Conservation (phyloP, 225 moss, liverwort and hornwort genomes). For the Pleurozium schreberi region DNA sequence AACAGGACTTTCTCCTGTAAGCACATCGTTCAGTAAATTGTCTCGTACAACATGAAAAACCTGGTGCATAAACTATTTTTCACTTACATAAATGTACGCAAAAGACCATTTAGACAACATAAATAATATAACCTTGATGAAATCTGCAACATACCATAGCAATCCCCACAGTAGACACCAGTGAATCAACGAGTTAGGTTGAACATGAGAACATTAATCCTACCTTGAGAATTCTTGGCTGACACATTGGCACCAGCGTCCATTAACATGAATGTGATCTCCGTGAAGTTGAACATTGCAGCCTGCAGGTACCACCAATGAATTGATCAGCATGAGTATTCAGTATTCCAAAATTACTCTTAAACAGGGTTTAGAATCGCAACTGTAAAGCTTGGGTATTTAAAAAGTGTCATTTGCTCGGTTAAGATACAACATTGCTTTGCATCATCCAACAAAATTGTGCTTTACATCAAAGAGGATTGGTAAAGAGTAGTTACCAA, state of each 20-base stretch:
- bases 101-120: neutral
- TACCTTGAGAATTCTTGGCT: conserved; percentile 95
- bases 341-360: neutral
- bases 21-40: neutral
- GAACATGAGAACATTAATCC: neutral
- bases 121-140: neutral
- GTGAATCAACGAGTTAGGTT: neutral
- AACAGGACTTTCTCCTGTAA: conserved; percentile 79
- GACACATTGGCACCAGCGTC: conserved; percentile 79
- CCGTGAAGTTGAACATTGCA: conserved; percentile 98
- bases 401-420: neutral
- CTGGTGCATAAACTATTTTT: neutral
- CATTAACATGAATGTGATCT: conserved; percentile 83
- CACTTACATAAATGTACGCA: neutral
- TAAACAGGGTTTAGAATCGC: neutral
- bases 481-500: conserved; percentile 37
- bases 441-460: neutral
- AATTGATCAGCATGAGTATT: neutral
- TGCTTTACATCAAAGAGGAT: neutral
- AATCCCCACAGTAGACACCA: neutral
- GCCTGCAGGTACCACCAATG: conserved; percentile 42
- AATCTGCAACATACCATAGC: neutral
- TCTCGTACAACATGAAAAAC: neutral
- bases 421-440: neutral
- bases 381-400: neutral